Percentiles rank a stretch among this genome's conserved stretches.
Conservation (phyloP, 1,284 basidiomycete genomes). For the Ceratobasidium sp. region DNA sequence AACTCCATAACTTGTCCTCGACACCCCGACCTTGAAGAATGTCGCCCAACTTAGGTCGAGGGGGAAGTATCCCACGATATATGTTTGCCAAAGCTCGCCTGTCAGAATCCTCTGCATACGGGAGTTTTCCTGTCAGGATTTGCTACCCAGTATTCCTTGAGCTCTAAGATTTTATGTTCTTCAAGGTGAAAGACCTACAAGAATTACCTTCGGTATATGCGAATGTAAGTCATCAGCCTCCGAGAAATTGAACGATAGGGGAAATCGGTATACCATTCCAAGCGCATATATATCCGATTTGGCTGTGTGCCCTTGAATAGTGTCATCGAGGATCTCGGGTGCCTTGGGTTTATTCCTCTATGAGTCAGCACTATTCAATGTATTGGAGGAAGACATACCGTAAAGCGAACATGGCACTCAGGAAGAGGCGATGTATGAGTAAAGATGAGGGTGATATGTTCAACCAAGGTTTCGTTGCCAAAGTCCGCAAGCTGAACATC, state of each 20-base stretch:
- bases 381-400: conserved; percentile 1
- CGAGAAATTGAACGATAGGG: neutral
- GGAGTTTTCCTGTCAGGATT: neutral
- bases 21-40: neutral
- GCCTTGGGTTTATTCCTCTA: too few relatives aligned
- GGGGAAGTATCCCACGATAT: neutral
- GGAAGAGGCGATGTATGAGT: neutral
- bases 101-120: neutral
- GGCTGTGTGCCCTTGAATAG: neutral
- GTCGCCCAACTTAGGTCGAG: neutral
- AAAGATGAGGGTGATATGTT: conserved; percentile 2
- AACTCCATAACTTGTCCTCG: conserved; percentile 7
- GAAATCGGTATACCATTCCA: conserved; percentile 26
- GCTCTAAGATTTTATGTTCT: neutral
- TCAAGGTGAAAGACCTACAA: conserved; percentile 15
- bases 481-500: conserved; percentile 15
- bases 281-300: conserved; percentile 30
- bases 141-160: neutral
- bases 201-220: conserved; percentile 1
- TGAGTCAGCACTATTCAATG: neutral
- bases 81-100: neutral
- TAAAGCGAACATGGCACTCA: neutral
- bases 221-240: neutral
- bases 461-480: conserved; percentile 9
- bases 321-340: conserved; percentile 3